phyloP scores from a whole-genome alignment of 306 rosid species.

The Hippophae gyantsensis region DNA sequence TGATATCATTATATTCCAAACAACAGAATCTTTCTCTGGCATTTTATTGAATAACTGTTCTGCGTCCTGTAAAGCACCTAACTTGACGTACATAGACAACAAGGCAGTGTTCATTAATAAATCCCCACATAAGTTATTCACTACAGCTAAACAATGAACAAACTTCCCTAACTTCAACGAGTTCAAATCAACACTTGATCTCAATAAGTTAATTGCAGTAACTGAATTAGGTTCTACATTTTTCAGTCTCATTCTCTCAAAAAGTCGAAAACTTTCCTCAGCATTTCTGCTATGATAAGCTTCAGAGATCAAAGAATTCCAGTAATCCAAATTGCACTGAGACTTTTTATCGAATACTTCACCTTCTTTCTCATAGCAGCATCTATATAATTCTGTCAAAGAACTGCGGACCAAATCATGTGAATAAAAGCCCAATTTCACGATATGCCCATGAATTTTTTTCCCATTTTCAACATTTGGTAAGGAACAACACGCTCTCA shows the following conservation, averaged over 20 bases:
- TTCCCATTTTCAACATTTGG: constrained; percentile 26
- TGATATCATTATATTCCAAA: constrained; percentile 71
- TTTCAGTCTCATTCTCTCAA: constrained; percentile 35
- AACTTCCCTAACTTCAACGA: constrained; percentile 33
- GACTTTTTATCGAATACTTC: constrained; percentile 19
- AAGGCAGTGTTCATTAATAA: constrained; percentile 55
- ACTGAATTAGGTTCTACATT: constrained; percentile 28
- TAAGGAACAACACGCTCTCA: constrained; percentile 35
- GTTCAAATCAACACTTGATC: constrained; percentile 34
- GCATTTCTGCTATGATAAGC: constrained; percentile 32
- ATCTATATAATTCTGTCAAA: constrained; percentile 30
- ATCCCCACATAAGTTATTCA: constrained; percentile 35
- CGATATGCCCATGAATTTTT: constrained; percentile 40
- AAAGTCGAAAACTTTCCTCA: constrained; percentile 23
- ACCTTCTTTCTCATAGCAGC: constrained; percentile 12
- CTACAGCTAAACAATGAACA: constrained; percentile 40
- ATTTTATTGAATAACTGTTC: constrained; percentile 43
- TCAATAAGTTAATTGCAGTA: constrained; percentile 34
- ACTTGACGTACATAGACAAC: constrained; percentile 57
- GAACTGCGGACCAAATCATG: constrained; percentile 28
- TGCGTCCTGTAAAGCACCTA: constrained; percentile 39
- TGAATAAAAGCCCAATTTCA: constrained; percentile 55
- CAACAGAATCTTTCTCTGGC: constrained; percentile 58
- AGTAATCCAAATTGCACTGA: constrained; percentile 16
- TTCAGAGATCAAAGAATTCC: constrained; percentile 34